phyloP scores from a whole-genome alignment of 2,329 filamentous ascomycete species.

The Neonectria punicea region DNA sequence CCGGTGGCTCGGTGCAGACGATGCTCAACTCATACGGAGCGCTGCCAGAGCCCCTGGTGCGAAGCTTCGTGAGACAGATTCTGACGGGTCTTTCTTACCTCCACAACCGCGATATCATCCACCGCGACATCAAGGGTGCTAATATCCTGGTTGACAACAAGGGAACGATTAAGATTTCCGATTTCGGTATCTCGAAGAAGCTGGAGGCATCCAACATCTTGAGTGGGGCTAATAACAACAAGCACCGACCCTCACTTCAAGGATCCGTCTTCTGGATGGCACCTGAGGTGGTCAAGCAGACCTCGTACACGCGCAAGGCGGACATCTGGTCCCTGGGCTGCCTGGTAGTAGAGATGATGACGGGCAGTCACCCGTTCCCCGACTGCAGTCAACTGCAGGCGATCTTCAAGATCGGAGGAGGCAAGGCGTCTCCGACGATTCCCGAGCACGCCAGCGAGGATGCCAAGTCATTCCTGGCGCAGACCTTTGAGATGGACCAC shows the following conservation, averaged over 20 bases:
- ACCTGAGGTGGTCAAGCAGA: slow-evolving; percentile 97
- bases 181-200: slow-evolving; percentile 99
- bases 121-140: slow-evolving; percentile 98
- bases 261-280: slow-evolving; percentile 99
- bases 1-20: slow-evolving; percentile 94
- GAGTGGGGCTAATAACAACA: slow-evolving; percentile 72
- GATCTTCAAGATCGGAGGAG: slow-evolving; percentile 97
- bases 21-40: slow-evolving; percentile 99
- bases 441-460: slow-evolving; percentile 88
- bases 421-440: slow-evolving; percentile 86
- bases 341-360: slow-evolving; percentile 99
- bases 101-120: slow-evolving; percentile 94
- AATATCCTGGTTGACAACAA: slow-evolving; percentile 99
- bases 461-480: slow-evolving; percentile 82
- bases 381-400: slow-evolving; percentile 97
- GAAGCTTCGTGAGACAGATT: slow-evolving; percentile 97
- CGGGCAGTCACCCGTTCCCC: slow-evolving; percentile 93
- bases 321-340: slow-evolving; percentile 99
- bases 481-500: slow-evolving; percentile 96
- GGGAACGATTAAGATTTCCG: slow-evolving; percentile 98
- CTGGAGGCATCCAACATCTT: slow-evolving; percentile 91
- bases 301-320: slow-evolving; percentile 96
- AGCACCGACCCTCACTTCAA: slow-evolving; percentile 83
- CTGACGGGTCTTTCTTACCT: slow-evolving; percentile 92
- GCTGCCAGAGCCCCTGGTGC: slow-evolving; percentile 89